Evolutionary conservation across 805 yeast genomes (phyloP).

Genomic region (Candida silvatica): DNA sequence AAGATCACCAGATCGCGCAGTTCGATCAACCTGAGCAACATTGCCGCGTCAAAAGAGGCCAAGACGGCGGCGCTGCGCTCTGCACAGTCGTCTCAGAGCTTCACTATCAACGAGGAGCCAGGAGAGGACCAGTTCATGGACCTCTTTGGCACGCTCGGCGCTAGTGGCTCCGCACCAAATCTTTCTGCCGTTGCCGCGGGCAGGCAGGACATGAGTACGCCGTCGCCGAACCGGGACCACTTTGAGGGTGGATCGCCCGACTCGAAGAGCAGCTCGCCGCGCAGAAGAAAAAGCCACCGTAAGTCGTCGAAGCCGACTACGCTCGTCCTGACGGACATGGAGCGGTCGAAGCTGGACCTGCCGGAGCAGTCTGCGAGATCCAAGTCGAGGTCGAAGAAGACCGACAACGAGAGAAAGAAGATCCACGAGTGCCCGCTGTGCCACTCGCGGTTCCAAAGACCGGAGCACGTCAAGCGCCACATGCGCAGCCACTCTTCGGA

Average conservation of each 20-base stretch:
- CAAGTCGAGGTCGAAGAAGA: constrained; percentile 22
- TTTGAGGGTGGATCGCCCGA: neutral
- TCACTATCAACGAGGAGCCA: constrained; percentile 1
- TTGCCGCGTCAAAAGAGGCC: constrained; percentile 31
- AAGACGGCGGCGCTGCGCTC: constrained; percentile 20
- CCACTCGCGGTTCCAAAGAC: constrained; percentile 53
- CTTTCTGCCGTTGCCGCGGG: too few species aligned
- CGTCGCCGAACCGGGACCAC: neutral
- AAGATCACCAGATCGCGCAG: constrained; percentile 36
- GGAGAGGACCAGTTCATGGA: neutral
- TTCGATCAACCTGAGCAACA: constrained; percentile 45
- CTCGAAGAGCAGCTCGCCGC: neutral
- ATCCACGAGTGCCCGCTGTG: constrained; percentile 59
- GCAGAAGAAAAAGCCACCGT: neutral
- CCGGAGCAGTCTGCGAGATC: constrained; percentile 27
- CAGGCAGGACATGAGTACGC: too few species aligned
- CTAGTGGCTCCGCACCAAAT: too few species aligned
- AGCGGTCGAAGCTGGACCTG: constrained; percentile 17
- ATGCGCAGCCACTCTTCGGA: constrained; percentile 50
- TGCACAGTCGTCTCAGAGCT: constrained; percentile 2
- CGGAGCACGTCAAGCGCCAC: constrained; percentile 65
- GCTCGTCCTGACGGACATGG: constrained; percentile 3
- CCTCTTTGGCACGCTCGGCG: too few species aligned
- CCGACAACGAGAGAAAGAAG: constrained; percentile 37
- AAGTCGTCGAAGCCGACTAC: constrained; percentile 2